phyloP scores from a whole-genome alignment of 176 grass and related monocot genomes.

The Oryza brachyantha region DNA sequence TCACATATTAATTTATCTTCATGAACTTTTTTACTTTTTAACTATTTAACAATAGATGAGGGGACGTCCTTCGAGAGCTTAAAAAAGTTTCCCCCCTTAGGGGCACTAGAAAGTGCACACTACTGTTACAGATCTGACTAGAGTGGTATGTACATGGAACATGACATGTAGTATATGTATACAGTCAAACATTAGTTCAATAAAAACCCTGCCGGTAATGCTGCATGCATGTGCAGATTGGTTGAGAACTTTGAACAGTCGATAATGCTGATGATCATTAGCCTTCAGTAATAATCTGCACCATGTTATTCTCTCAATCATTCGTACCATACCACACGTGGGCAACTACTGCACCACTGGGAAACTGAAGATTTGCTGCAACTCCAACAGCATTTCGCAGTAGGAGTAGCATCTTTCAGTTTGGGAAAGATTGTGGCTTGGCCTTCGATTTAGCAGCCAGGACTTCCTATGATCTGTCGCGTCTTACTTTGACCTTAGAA shows the following conservation, averaged over 20 bases:
- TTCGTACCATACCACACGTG: neutral
- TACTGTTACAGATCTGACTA: neutral
- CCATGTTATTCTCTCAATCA: neutral
- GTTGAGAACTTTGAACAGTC: neutral
- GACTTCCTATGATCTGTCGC: neutral
- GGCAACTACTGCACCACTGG: neutral
- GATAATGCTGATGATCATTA: neutral
- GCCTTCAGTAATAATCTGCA: neutral
- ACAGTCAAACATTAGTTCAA: neutral
- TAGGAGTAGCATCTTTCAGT: neutral
- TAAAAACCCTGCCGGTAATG: neutral
- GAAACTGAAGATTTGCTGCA: neutral
- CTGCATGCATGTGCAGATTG: conserved; percentile 1
- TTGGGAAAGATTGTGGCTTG: neutral
- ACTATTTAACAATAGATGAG: too few relatives aligned
- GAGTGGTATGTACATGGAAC: neutral
- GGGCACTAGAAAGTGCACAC: neutral
- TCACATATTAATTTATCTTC: too few relatives aligned
- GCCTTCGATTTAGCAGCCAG: neutral
- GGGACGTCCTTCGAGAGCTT: too few relatives aligned
- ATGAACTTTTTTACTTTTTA: too few relatives aligned
- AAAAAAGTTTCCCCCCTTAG: too few relatives aligned
- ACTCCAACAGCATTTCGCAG: neutral
- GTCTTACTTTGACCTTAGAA: neutral
- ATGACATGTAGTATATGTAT: neutral